These are phyloP conservation scores for Hansenula lynferdii DNA, from an alignment of 1,139 yeast genomes.

Conservation along the genomic window DNA sequence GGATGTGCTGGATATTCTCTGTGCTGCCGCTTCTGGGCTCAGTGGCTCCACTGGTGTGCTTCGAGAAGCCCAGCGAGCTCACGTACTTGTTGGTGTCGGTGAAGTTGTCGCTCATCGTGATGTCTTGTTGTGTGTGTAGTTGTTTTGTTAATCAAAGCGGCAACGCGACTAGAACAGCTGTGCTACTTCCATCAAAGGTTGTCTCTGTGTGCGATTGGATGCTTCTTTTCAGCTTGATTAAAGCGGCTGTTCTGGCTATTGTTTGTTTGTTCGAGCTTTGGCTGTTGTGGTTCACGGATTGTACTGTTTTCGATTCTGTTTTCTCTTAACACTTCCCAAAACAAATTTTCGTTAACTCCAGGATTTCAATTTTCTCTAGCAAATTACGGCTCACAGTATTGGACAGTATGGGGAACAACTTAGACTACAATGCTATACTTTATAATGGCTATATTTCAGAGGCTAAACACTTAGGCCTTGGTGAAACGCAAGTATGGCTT, in stretches of 20 bases:
- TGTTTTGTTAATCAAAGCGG: background rate
- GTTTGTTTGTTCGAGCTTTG: too few relatives aligned
- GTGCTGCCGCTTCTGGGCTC: too few relatives aligned
- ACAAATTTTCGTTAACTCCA: background rate
- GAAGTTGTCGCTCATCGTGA: constrained; percentile 22
- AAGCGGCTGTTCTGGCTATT: too few relatives aligned
- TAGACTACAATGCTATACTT: too few relatives aligned
- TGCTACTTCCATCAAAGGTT: background rate
- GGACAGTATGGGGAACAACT: too few relatives aligned
- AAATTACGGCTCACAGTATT: too few relatives aligned
- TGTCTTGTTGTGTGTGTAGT: background rate
- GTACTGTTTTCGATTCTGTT: too few relatives aligned
- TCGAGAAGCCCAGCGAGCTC: constrained; percentile 15
- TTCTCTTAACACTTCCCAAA: constrained; percentile 3
- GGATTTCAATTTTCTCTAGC: background rate
- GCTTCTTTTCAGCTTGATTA: background rate
- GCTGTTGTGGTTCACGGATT: too few relatives aligned
- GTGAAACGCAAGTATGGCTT: constrained; percentile 81
- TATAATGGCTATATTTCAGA: too few relatives aligned
- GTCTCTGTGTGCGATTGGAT: background rate
- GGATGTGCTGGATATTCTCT: background rate
- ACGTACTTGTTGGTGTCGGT: constrained; percentile 23
- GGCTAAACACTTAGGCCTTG: constrained; percentile 20
- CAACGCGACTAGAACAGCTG: background rate
- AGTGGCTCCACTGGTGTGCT: too few relatives aligned